phyloP scores from a whole-genome alignment of 495 filamentous ascomycete genomes.

The Xylaria acuta region DNA sequence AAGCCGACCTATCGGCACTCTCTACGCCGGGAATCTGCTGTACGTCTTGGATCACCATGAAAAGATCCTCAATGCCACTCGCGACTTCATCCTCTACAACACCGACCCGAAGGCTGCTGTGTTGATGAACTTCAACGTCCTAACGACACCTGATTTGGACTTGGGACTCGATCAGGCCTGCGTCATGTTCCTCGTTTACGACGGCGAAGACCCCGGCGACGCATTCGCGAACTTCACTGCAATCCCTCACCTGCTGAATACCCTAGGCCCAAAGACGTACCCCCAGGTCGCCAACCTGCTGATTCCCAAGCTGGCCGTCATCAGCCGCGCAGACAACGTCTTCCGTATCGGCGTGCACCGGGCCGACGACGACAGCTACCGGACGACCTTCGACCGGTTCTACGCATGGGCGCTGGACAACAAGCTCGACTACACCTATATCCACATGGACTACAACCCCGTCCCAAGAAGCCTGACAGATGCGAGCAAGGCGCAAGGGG shows the following conservation, averaged over 20 bases:
- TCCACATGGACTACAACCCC: conserved; percentile 45
- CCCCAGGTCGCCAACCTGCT: conserved; percentile 45
- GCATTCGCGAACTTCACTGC: conserved; percentile 43
- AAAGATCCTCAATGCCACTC: conserved; percentile 36
- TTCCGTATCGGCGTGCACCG: conserved; percentile 47
- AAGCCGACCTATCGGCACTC: conserved; percentile 36
- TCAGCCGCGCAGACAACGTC: conserved; percentile 42
- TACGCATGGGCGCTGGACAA: conserved; percentile 40
- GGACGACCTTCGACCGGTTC: conserved; percentile 36
- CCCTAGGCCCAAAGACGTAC: conserved; percentile 39
- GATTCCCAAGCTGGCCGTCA: conserved; percentile 37
- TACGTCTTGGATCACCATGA: conserved; percentile 39
- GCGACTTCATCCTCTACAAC: conserved; percentile 44
- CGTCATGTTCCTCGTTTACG: conserved; percentile 49
- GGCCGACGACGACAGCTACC: conserved; percentile 35
- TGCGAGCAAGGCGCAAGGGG: conserved; percentile 44
- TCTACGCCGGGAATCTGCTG: conserved; percentile 44
- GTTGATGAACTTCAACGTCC: conserved; percentile 43
- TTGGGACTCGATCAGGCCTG: conserved; percentile 34
- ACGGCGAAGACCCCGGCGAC: conserved; percentile 41
- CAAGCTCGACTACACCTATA: conserved; percentile 41
- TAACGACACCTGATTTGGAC: conserved; percentile 35
- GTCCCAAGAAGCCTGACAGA: conserved; percentile 44
- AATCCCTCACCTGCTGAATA: conserved; percentile 38
- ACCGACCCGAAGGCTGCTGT: conserved; percentile 44